phyloP scores from a whole-genome alignment of 1,284 basidiomycete species.

The Cystobasidium pallidum region DNA sequence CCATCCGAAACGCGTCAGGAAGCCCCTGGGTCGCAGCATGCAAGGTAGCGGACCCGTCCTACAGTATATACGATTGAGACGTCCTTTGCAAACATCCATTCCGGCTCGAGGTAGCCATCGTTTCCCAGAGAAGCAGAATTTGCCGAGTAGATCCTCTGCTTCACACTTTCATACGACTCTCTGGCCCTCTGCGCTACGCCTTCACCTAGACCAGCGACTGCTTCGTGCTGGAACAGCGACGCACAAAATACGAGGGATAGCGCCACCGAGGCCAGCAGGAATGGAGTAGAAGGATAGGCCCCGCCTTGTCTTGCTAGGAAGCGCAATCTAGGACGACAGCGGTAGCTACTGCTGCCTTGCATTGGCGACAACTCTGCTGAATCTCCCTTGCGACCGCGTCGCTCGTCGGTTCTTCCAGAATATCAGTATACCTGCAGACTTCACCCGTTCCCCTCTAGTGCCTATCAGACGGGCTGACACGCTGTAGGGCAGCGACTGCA shows the following conservation, averaged over 20 bases:
- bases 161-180: conserved; percentile 7
- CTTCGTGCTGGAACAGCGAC: conserved; percentile 20
- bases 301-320: background rate
- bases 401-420: too few species aligned
- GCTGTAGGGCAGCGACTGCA: too few species aligned
- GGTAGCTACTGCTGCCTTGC: background rate
- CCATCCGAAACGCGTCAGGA: background rate
- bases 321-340: background rate
- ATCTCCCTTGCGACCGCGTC: too few species aligned
- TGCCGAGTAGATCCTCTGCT: background rate
- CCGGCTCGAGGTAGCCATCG: background rate
- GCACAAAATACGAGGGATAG: background rate
- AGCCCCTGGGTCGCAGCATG: too few species aligned
- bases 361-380: too few species aligned
- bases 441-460: background rate
- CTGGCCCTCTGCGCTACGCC: conserved; percentile 12
- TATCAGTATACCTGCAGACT: background rate
- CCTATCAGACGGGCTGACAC: background rate
- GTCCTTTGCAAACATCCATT: conserved; percentile 28
- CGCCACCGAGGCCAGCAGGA: background rate
- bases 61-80: conserved; percentile 25
- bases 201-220: background rate
- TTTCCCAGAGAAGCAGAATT: background rate
- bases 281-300: background rate
- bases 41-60: background rate